A percentile compares a stretch with the other conserved stretches of the same genome.
Conservation (phyloP, 2,329 filamentous ascomycete genomes). For the Colletotrichum caudatum region DNA sequence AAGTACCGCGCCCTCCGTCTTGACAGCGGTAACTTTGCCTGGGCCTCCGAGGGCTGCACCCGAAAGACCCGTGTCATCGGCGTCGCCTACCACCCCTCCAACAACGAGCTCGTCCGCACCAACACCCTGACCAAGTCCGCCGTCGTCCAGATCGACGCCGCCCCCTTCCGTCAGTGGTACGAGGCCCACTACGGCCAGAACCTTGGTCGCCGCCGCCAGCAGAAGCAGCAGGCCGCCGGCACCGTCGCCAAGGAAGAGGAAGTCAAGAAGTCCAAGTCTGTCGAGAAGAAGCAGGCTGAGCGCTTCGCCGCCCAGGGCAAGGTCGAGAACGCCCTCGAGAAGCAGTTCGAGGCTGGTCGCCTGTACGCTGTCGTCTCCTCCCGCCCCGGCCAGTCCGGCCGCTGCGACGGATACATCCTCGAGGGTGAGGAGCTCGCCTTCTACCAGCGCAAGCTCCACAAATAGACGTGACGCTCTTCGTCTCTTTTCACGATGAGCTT, state of each 20-base stretch:
- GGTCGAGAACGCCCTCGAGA: slow-evolving; percentile 92
- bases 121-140: slow-evolving; percentile 99
- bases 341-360: slow-evolving; percentile 99
- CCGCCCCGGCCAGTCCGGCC: slow-evolving; percentile 96
- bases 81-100: slow-evolving; percentile 98
- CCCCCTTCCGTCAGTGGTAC: slow-evolving; percentile 99
- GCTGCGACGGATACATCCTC: slow-evolving; percentile 96
- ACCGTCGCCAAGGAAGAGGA: slow-evolving; percentile 72
- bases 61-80: slow-evolving; percentile 99
- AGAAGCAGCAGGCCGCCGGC: slow-evolving; percentile 72
- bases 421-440: slow-evolving; percentile 99
- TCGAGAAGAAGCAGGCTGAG: slow-evolving; percentile 96
- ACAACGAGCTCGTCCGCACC: slow-evolving; percentile 99
- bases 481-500: background rate
- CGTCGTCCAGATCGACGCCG: slow-evolving; percentile 98
- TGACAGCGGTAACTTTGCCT: slow-evolving; percentile 99
- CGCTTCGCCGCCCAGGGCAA: slow-evolving; percentile 88
- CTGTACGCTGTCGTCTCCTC: slow-evolving; percentile 93
- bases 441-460: slow-evolving; percentile 99
- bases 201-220: slow-evolving; percentile 91
- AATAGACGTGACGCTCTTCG: slow-evolving; percentile 70
- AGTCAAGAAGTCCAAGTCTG: slow-evolving; percentile 92
- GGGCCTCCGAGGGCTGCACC: slow-evolving; percentile 97
- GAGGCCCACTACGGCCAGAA: slow-evolving; percentile 98
- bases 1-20: slow-evolving; percentile 99